Evolutionary conservation across 2,329 filamentous ascomycete species (phyloP).

Genomic region (Fusarium tanahbumbuense): DNA sequence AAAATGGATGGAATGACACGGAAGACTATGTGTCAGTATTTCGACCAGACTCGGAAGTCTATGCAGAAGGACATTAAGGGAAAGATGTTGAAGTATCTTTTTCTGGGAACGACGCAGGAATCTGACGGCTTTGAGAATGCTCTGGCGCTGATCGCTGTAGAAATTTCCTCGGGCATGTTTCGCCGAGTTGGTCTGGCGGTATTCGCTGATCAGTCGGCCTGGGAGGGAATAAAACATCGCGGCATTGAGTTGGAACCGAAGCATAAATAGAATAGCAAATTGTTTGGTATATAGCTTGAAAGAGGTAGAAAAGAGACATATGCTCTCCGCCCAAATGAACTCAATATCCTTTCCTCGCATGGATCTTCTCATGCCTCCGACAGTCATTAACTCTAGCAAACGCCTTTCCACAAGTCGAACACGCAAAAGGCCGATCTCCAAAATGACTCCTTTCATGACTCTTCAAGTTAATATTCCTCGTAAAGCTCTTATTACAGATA

Average conservation of each 20-base stretch:
- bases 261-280: neutral
- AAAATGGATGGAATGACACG: accelerated
- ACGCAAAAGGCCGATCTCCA: slow-evolving; percentile 4
- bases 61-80: accelerated
- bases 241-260: neutral
- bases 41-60: neutral
- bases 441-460: slow-evolving; percentile 9
- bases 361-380: slow-evolving; percentile 24
- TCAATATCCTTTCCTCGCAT: neutral
- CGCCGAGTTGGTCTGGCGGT: neutral
- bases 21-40: too few species aligned
- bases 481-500: neutral
- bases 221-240: accelerated
- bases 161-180: accelerated
- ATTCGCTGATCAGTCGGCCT: accelerated
- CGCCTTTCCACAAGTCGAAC: neutral
- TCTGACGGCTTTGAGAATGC: accelerated
- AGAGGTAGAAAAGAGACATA: too few species aligned
- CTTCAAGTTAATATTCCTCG: neutral
- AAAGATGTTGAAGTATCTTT: neutral
- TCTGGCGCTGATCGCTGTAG: neutral
- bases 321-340: too few species aligned
- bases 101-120: accelerated
- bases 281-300: neutral
- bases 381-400: slow-evolving; percentile 9